Percentiles rank a stretch among this genome's conserved stretches.
phyloP scores from a whole-genome alignment of 495 filamentous ascomycete species.

The Talaromyces thailandensis region DNA sequence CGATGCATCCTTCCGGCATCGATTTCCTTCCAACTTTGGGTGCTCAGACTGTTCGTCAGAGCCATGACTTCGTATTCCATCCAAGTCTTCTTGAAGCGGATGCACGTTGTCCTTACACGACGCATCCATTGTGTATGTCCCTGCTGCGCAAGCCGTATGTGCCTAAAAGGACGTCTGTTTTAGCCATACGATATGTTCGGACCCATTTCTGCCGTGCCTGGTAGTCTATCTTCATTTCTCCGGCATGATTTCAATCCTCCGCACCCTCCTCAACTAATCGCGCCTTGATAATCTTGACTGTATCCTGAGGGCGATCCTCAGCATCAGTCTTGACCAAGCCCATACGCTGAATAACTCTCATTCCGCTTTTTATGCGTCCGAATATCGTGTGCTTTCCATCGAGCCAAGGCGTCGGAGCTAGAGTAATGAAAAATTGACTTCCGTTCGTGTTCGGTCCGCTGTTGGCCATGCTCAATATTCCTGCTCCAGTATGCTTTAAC shows the following conservation, averaged over 20 bases:
- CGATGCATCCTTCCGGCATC: background rate
- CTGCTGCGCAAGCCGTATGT: background rate
- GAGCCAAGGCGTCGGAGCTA: conserved; percentile 93
- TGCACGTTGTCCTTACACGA: background rate
- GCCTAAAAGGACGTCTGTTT: background rate
- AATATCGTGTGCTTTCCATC: conserved; percentile 99
- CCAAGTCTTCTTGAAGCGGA: background rate
- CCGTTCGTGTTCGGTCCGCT: conserved; percentile 91
- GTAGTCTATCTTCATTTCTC: background rate
- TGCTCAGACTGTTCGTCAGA: background rate
- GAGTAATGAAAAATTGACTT: conserved; percentile 78
- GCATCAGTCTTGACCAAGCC: conserved; percentile 77
- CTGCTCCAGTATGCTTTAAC: conserved; percentile 90
- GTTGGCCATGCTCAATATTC: conserved; percentile 93
- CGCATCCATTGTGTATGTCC: background rate
- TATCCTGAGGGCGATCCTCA: conserved; percentile 73
- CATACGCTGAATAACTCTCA: conserved; percentile 79
- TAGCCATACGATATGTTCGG: background rate
- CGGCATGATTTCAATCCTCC: conserved; percentile 25
- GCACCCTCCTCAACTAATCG: conserved; percentile 52
- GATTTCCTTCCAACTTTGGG: background rate
- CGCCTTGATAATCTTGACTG: conserved; percentile 73
- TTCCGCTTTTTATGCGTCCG: conserved; percentile 78
- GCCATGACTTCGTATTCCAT: background rate
- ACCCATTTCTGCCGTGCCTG: background rate